Evolutionary conservation across 2,329 filamentous ascomycete genomes (phyloP).

Genomic region (Claviceps sorghi): DNA sequence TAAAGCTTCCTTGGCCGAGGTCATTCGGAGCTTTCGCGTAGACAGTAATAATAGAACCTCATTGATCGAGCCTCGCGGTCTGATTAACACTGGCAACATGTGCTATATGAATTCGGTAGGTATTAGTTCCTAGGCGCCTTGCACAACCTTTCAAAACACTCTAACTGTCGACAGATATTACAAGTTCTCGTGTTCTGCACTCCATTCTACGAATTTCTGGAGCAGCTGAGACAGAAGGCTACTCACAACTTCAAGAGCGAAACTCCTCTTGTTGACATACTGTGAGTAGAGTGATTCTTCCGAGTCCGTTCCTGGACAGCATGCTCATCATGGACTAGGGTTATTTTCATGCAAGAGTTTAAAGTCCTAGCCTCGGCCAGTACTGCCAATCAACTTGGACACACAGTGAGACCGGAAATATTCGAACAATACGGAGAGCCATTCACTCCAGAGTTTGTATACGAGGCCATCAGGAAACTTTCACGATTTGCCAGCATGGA

Average conservation of each 20-base stretch:
- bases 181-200: slow-evolving; percentile 90
- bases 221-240: slow-evolving; percentile 70
- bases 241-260: slow-evolving; percentile 89
- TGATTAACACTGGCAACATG: slow-evolving; percentile 97
- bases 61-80: slow-evolving; percentile 81
- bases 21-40: slow-evolving; percentile 58
- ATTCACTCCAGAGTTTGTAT: slow-evolving; percentile 88
- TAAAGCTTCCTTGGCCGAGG: slow-evolving; percentile 55
- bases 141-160: background rate
- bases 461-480: slow-evolving; percentile 76
- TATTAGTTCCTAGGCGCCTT: slow-evolving; percentile 8
- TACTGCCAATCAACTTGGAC: slow-evolving; percentile 57
- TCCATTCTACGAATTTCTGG: slow-evolving; percentile 88
- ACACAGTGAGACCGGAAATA: slow-evolving; percentile 65
- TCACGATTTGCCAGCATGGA: slow-evolving; percentile 87
- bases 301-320: background rate
- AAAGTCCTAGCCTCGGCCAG: slow-evolving; percentile 67
- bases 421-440: slow-evolving; percentile 82
- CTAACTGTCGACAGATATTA: slow-evolving; percentile 52
- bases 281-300: slow-evolving; percentile 40
- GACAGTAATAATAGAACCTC: slow-evolving; percentile 50
- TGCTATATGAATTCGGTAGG: slow-evolving; percentile 99
- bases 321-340: slow-evolving; percentile 34
- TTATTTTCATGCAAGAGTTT: slow-evolving; percentile 92
- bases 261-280: slow-evolving; percentile 82